Percentiles rank a stretch among this genome's conserved stretches.
phyloP scores from a whole-genome alignment of 2,329 filamentous ascomycete species.

The Colletotrichum gigasporum region DNA sequence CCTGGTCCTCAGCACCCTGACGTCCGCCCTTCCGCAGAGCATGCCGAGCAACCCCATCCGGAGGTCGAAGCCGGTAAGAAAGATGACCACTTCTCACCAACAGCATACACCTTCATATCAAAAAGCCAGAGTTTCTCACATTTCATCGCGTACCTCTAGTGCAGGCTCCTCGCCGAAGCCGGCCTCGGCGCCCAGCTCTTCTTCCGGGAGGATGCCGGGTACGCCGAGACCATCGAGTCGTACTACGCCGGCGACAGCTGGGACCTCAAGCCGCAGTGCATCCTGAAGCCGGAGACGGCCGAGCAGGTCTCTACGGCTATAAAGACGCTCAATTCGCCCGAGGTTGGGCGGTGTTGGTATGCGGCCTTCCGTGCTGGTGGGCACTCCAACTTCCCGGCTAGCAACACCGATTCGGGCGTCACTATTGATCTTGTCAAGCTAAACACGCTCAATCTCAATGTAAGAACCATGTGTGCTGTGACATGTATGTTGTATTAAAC shows the following conservation, averaged over 20 bases:
- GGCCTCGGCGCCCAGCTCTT: conserved; percentile 1
- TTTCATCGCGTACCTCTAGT: no score
- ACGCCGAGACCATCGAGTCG: neutral
- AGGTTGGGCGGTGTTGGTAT: conserved; percentile 33
- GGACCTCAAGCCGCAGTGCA: conserved; percentile 14
- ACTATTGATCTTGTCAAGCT: conserved; percentile 5
- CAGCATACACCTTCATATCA: no score
- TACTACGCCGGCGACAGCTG: neutral
- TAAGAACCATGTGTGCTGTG: neutral
- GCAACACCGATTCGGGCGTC: conserved; percentile 38
- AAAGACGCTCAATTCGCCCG: neutral
- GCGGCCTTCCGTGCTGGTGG: conserved; percentile 51
- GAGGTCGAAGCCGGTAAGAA: neutral
- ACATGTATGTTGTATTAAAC: neutral
- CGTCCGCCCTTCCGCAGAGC: neutral
- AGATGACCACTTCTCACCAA: no score
- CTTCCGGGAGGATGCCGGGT: neutral
- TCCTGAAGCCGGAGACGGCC: conserved; percentile 2
- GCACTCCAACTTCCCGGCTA: conserved; percentile 42
- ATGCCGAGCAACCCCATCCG: neutral
- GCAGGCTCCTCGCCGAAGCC: neutral
- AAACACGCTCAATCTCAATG: neutral
- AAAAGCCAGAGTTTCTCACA: no score
- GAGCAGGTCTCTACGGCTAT: conserved; percentile 4
- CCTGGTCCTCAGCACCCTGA: neutral